Conservation (phyloP, 78 protist species). For the Corallochytrium limacisporum region DNA sequence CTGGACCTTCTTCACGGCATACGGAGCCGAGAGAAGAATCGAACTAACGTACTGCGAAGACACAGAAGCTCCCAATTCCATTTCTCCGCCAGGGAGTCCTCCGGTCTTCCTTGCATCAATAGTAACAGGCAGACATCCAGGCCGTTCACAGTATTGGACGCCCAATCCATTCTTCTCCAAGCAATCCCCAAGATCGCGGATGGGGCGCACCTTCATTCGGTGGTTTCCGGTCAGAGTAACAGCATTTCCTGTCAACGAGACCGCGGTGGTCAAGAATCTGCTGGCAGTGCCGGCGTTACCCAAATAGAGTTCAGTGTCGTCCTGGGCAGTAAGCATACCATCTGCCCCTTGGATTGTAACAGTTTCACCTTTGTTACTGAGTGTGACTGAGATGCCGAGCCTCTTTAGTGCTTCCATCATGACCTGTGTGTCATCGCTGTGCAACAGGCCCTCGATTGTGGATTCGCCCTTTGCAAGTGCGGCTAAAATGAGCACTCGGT, state of each 20-base stretch:
- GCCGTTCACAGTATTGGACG: slow-evolving; percentile 9
- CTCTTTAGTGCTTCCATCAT: slow-evolving; percentile 14
- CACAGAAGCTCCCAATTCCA: slow-evolving; percentile 33
- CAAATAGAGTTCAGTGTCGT: slow-evolving; percentile 23
- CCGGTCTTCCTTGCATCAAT: no score
- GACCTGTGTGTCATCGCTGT: slow-evolving; percentile 52
- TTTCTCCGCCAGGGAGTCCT: no score
- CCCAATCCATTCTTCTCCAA: slow-evolving; percentile 7
- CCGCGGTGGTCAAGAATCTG: slow-evolving; percentile 44
- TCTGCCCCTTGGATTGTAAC: background rate
- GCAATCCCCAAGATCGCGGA: slow-evolving; percentile 21
- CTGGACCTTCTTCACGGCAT: slow-evolving; percentile 29
- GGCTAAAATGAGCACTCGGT: slow-evolving; percentile 51
- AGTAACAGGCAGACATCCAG: no score
- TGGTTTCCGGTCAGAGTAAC: slow-evolving; percentile 17
- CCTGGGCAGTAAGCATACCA: background rate
- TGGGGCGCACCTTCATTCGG: slow-evolving; percentile 55
- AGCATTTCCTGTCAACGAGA: background rate
- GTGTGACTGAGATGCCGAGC: slow-evolving; percentile 2
- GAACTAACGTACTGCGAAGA: slow-evolving; percentile 49
- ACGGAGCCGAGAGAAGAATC: slow-evolving; percentile 51
- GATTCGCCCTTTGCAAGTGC: slow-evolving; percentile 37
- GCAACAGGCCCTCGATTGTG: slow-evolving; percentile 31
- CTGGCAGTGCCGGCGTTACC: slow-evolving; percentile 64
- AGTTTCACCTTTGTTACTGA: background rate